Conservation (phyloP, 202 grass and related monocot species). For the Setaria viridis region DNA sequence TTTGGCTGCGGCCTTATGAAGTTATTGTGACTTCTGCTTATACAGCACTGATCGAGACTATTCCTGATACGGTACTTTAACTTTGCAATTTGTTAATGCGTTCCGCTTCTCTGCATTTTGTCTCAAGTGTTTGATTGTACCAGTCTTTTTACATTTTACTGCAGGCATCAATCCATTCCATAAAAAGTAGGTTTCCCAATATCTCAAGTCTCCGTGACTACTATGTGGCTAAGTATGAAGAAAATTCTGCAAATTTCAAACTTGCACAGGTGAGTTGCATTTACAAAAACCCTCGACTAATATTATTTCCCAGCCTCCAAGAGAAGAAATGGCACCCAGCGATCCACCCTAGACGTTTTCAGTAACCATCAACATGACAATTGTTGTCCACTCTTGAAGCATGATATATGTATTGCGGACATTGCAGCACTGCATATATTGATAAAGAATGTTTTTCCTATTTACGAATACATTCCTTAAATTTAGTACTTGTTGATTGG, state of each 20-base stretch:
- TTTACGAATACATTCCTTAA: not conserved
- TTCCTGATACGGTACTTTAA: constrained; percentile 89
- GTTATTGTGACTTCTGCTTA: constrained; percentile 99
- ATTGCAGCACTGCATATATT: not conserved
- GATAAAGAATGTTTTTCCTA: not conserved
- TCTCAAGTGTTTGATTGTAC: constrained; percentile 39
- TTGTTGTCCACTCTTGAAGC: not conserved
- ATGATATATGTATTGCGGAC: constrained; percentile 11
- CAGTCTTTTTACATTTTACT: constrained; percentile 42
- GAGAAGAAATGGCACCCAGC: not conserved
- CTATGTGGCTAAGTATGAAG: constrained; percentile 94
- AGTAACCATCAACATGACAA: not conserved
- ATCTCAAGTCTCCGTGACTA: constrained; percentile 88
- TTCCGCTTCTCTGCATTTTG: constrained; percentile 30
- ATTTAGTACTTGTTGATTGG: not conserved
- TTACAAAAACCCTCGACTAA: not conserved
- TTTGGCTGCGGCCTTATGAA: constrained; percentile 99
- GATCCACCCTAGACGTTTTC: not conserved
- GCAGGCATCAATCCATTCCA: constrained; percentile 98
- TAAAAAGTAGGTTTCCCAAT: constrained; percentile 97
- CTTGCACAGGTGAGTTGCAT: constrained; percentile 77
- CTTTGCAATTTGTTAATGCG: not conserved
- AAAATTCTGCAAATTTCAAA: constrained; percentile 97
- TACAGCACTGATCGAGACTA: constrained; percentile 98
- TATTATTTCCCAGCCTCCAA: not conserved